A percentile compares a stretch with the other conserved stretches of the same genome.
phyloP scores from a whole-genome alignment of 2,329 filamentous ascomycete genomes.

The Septoria linicola region DNA sequence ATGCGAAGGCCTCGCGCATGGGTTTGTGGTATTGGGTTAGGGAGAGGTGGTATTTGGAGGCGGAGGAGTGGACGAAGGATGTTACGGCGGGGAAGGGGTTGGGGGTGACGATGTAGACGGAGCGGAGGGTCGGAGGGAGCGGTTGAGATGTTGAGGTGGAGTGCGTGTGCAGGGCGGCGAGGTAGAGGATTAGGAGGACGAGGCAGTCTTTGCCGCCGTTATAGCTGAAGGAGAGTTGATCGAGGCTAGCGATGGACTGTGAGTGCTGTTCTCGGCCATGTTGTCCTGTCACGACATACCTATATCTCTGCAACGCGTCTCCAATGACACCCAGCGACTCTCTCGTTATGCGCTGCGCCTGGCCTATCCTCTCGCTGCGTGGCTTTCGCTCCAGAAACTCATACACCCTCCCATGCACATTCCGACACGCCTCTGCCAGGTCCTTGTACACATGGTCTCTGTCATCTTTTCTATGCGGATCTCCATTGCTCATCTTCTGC shows the following conservation, averaged over 20 bases:
- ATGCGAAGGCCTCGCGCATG: slow-evolving; percentile 77
- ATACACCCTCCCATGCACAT: slow-evolving; percentile 60
- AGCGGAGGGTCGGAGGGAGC: slow-evolving; percentile 60
- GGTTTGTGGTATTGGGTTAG: slow-evolving; percentile 71
- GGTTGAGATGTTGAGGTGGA: slow-evolving; percentile 31
- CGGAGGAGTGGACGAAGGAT: slow-evolving; percentile 70
- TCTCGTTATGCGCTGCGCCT: slow-evolving; percentile 72
- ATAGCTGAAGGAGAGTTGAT: slow-evolving; percentile 85
- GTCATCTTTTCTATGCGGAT: neutral
- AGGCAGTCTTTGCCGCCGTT: slow-evolving; percentile 98
- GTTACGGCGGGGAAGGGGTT: slow-evolving; percentile 87
- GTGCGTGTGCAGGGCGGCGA: slow-evolving; percentile 59
- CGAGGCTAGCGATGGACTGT: slow-evolving; percentile 52
- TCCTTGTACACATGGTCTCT: slow-evolving; percentile 14
- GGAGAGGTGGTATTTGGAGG: slow-evolving; percentile 69
- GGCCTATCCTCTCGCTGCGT: slow-evolving; percentile 56
- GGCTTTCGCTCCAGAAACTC: slow-evolving; percentile 64
- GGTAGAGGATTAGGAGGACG: slow-evolving; percentile 82
- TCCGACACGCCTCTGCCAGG: slow-evolving; percentile 46
- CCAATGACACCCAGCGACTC: slow-evolving; percentile 71
- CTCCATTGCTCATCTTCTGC: slow-evolving; percentile 9
- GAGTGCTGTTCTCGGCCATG: neutral
- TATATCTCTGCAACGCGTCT: slow-evolving; percentile 72
- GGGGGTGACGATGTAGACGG: slow-evolving; percentile 83
- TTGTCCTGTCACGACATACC: slow-evolving; percentile 47